These are phyloP conservation scores for Crithidia bombi DNA, from an alignment of 208 protist genomes.

Conservation along the genomic window DNA sequence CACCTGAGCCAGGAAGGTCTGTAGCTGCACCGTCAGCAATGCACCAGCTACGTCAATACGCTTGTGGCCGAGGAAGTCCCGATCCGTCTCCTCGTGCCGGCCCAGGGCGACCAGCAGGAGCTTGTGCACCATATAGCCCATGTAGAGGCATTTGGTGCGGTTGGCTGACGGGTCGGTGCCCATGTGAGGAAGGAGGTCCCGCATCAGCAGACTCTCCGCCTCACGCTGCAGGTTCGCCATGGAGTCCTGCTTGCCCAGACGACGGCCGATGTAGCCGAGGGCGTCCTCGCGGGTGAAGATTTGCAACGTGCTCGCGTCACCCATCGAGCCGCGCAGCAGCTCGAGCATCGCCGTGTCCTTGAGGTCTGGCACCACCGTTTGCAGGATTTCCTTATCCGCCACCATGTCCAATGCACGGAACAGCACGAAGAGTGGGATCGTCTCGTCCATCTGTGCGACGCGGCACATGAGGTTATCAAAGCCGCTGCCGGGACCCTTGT, in stretches of 20 bases:
- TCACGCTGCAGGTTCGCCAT: slow-evolving; percentile 88
- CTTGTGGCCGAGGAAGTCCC: slow-evolving; percentile 99
- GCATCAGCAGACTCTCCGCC: slow-evolving; percentile 94
- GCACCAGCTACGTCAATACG: slow-evolving; percentile 97
- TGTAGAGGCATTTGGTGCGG: slow-evolving; percentile 96
- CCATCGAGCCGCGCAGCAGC: slow-evolving; percentile 90
- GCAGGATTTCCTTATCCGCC: slow-evolving; percentile 96
- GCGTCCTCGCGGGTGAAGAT: slow-evolving; percentile 97
- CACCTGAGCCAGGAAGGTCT: slow-evolving; percentile 97
- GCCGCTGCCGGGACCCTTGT: slow-evolving; percentile 92
- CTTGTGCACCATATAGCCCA: slow-evolving; percentile 97
- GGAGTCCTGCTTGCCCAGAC: slow-evolving; percentile 82
- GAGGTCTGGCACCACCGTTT: slow-evolving; percentile 88
- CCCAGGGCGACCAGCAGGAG: slow-evolving; percentile 95
- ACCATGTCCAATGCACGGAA: slow-evolving; percentile 98
- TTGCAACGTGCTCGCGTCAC: slow-evolving; percentile 87
- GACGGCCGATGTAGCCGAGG: slow-evolving; percentile 95
- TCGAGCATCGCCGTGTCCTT: slow-evolving; percentile 88
- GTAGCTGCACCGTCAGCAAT: slow-evolving; percentile 93
- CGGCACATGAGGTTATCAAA: slow-evolving; percentile 85
- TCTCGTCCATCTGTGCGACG: slow-evolving; percentile 93
- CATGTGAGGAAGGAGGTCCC: slow-evolving; percentile 90
- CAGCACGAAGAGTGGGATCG: slow-evolving; percentile 94
- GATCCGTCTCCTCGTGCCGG: slow-evolving; percentile 93
- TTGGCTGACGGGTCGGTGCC: slow-evolving; percentile 80